Percentiles rank a stretch among this genome's conserved stretches.
Evolutionary conservation across 352 stramenopile species (phyloP).

Genomic region (Aphanomyces astaci): DNA sequence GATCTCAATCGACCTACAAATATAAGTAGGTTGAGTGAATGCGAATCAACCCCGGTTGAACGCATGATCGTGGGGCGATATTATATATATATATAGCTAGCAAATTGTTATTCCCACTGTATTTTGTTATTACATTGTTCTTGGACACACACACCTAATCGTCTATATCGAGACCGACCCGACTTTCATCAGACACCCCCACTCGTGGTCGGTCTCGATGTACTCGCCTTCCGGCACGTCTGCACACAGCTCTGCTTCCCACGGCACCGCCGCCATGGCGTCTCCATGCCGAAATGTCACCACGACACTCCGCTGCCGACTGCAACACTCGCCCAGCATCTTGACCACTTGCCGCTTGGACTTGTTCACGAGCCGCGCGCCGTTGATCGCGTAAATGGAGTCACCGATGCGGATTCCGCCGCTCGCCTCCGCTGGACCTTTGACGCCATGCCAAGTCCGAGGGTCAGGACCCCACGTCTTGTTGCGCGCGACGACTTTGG

Average conservation of each 20-base stretch:
- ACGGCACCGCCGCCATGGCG: constrained; percentile 60
- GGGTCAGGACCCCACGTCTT: constrained; percentile 50
- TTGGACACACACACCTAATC: background rate
- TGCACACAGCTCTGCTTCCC: constrained; percentile 70
- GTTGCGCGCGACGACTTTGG: constrained; percentile 66
- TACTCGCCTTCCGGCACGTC: constrained; percentile 72
- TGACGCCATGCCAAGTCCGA: constrained; percentile 60
- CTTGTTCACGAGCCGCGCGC: constrained; percentile 82
- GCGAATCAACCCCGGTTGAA: too few species aligned
- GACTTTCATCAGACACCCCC: constrained; percentile 72
- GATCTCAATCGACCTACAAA: too few species aligned
- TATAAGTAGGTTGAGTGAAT: too few species aligned
- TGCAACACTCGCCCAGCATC: constrained; percentile 77
- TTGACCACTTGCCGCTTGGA: constrained; percentile 73
- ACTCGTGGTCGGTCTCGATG: constrained; percentile 78
- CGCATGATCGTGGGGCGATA: too few species aligned
- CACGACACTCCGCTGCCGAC: constrained; percentile 47
- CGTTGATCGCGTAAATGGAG: constrained; percentile 80
- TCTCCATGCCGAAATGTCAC: constrained; percentile 81
- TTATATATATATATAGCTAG: too few species aligned
- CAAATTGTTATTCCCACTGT: too few species aligned
- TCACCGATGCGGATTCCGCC: constrained; percentile 65
- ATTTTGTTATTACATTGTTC: constrained; percentile 27
- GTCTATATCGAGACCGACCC: constrained; percentile 77
- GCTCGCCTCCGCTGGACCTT: constrained; percentile 65